Base-by-base conservation (phyloP, 192 early-diverging fungal species). In the Coemansia sp. region DNA sequence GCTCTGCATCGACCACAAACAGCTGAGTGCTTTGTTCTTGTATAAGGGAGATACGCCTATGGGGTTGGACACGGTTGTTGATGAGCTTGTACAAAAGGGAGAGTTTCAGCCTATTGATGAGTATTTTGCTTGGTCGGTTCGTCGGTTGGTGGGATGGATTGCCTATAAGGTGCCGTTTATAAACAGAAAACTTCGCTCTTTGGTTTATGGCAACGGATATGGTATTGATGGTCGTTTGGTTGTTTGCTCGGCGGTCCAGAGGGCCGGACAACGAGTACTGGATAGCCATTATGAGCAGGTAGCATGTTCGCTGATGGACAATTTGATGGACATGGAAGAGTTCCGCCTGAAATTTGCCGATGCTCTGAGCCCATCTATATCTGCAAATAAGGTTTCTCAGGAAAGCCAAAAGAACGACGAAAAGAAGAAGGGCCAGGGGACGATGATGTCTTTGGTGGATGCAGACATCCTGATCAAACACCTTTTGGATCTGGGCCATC, bases 21-120 rank as follows among this genome's bases (percentile, higher is more conserved):
- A 31, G 49, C 63, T 80, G 30, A 52, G 67, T 1, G 22, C 61
- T 12, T 49, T 68, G n/a, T 45, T 80, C 48, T 56, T 55, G 3
- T 74, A 60, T 49, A 34, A 59, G 12, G 77, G 77, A 2, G 77
- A 80, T 62, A 80, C 72, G 18, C 77, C 77, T 25, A 67, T 61
- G 58, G 77, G 68, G 0, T 61, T 80, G 28, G 72, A 68, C 38
- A 25, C 29, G 7, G 49, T 70, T 7, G 51, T 73, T 11, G 65
- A 58, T 1, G 65, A 62, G 30, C 60, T 80, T 72, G 20, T 30
- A 29, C 34, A 31, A 12, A 48, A 25, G 31, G 68, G 61, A 5
- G 17, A 38, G 20, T 36, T 80, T 16, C 45, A 33, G 12, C 31
- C 55, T 7, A 32, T 58, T 0, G 48, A 42, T 7, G 68, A 64